Percentiles rank a stretch among this genome's conserved stretches.
These are phyloP conservation scores for Pseudomonodictys pantanalensis DNA, from an alignment of 495 filamentous ascomycete genomes.

Conservation along the genomic window DNA sequence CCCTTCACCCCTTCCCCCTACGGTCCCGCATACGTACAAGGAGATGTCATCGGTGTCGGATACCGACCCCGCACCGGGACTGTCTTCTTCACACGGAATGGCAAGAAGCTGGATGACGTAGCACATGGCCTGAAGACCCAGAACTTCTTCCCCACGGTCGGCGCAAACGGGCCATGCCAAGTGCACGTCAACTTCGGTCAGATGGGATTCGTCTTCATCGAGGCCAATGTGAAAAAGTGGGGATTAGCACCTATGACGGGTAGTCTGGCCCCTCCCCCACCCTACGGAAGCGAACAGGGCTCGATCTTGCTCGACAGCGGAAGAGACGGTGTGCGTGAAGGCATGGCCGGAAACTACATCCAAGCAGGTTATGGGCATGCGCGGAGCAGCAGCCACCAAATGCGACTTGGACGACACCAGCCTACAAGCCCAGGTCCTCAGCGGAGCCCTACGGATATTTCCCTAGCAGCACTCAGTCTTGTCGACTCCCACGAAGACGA, in stretches of 20 bases:
- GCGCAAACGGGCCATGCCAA: constrained; percentile 86
- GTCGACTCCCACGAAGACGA: constrained; percentile 63
- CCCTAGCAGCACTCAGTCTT: constrained; percentile 72
- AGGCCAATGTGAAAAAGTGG: constrained; percentile 99
- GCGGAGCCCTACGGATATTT: constrained; percentile 94
- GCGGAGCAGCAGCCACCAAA: constrained; percentile 56
- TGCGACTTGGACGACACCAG: constrained; percentile 53
- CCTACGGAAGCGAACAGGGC: constrained; percentile 93
- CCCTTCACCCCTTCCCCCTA: constrained; percentile 77
- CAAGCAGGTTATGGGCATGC: constrained; percentile 49
- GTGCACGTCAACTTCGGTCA: constrained; percentile 98
- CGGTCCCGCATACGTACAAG: constrained; percentile 79
- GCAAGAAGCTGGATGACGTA: constrained; percentile 93
- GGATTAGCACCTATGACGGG: constrained; percentile 94
- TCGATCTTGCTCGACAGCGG: constrained; percentile 91
- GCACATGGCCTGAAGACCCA: constrained; percentile 89
- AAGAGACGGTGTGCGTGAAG: constrained; percentile 59
- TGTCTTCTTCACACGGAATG: constrained; percentile 97
- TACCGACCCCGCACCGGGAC: constrained; percentile 93
- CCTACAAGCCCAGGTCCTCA: constrained; percentile 86
- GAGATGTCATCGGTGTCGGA: constrained; percentile 93
- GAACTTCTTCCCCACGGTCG: constrained; percentile 94
- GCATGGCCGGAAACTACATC: constrained; percentile 53
- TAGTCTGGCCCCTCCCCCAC: constrained; percentile 89
- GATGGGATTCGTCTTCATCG: constrained; percentile 96